Evolutionary conservation across 164 flowering plant species (phyloP).

Genomic region (Stephania japonica): DNA sequence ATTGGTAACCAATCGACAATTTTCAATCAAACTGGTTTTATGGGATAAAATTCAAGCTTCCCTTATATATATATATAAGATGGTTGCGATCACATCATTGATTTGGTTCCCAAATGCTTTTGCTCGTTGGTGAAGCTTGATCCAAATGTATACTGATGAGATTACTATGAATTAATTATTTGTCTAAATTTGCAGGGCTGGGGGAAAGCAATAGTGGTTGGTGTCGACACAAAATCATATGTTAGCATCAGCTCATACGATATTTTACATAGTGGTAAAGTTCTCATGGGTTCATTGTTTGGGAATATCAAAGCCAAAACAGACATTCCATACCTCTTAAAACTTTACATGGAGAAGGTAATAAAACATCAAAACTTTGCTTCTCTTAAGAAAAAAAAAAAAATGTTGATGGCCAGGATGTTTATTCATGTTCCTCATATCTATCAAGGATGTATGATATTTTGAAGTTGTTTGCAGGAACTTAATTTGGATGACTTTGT

Average conservation of each 20-base stretch:
- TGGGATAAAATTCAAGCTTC: too few relatives aligned
- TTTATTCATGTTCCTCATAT: not conserved
- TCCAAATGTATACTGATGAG: not conserved
- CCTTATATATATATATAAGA: too few relatives aligned
- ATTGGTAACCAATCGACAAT: too few relatives aligned
- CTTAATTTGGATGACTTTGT: constrained; percentile 56
- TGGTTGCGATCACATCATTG: too few relatives aligned
- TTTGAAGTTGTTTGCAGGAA: constrained; percentile 32
- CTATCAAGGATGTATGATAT: too few relatives aligned
- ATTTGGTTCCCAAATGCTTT: too few relatives aligned
- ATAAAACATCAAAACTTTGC: not conserved
- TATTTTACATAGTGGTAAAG: constrained; percentile 35
- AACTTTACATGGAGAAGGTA: constrained; percentile 48
- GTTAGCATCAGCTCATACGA: constrained; percentile 26
- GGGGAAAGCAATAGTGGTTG: constrained; percentile 60
- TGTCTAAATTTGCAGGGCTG: constrained; percentile 33
- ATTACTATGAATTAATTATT: not conserved
- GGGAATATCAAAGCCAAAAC: constrained; percentile 64
- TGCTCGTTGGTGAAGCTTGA: not conserved
- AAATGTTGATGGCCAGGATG: not conserved
- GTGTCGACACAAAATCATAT: constrained; percentile 40
- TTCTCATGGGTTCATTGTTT: constrained; percentile 35
- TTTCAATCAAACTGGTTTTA: too few relatives aligned
- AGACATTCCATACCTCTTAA: constrained; percentile 42
- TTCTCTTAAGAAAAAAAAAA: not conserved